Evolutionary conservation across 163 green algal genomes (phyloP).

Genomic region (Chloromonas sp.): DNA sequence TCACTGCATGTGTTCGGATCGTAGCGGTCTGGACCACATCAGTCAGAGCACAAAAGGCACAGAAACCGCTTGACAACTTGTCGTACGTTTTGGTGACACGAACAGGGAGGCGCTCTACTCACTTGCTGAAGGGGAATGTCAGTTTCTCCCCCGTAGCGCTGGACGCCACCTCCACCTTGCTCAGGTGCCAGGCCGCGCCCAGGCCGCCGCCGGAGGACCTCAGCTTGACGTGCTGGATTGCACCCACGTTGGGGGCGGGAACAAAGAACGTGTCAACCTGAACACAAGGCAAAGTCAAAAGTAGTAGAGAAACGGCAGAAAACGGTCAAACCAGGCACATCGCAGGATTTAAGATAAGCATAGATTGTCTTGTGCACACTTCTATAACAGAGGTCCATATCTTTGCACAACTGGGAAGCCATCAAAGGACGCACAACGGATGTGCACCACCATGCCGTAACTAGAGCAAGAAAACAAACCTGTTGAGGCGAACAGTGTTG

Average conservation of each 20-base stretch:
- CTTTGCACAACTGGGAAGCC: background rate
- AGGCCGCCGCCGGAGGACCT: slow-evolving; percentile 27
- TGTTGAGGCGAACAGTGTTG: background rate
- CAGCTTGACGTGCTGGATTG: slow-evolving; percentile 32
- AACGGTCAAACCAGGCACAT: too few relatives aligned
- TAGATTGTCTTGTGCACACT: too few relatives aligned
- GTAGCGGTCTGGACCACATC: too few relatives aligned
- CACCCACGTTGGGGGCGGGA: slow-evolving; percentile 33
- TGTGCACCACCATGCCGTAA: too few relatives aligned
- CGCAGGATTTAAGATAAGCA: too few relatives aligned
- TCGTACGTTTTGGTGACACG: too few relatives aligned
- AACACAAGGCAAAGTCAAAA: background rate
- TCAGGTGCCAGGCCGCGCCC: slow-evolving; percentile 45
- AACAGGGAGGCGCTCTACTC: slow-evolving; percentile 8
- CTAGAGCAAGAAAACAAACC: background rate
- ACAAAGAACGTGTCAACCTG: slow-evolving; percentile 52
- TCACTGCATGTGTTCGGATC: too few relatives aligned
- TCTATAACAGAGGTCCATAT: too few relatives aligned
- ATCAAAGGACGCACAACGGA: background rate
- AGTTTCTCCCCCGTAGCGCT: slow-evolving; percentile 35
- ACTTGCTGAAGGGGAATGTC: slow-evolving; percentile 42
- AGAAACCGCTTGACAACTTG: too few relatives aligned
- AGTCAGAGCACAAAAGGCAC: too few relatives aligned
- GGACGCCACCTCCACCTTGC: slow-evolving; percentile 34
- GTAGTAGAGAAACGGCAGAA: too few relatives aligned